Evolutionary conservation across 176 grass and related monocot genomes (phyloP), one percentile per base, ranked within the genome.

Genomic region (Dactylis glomerata): DNA sequence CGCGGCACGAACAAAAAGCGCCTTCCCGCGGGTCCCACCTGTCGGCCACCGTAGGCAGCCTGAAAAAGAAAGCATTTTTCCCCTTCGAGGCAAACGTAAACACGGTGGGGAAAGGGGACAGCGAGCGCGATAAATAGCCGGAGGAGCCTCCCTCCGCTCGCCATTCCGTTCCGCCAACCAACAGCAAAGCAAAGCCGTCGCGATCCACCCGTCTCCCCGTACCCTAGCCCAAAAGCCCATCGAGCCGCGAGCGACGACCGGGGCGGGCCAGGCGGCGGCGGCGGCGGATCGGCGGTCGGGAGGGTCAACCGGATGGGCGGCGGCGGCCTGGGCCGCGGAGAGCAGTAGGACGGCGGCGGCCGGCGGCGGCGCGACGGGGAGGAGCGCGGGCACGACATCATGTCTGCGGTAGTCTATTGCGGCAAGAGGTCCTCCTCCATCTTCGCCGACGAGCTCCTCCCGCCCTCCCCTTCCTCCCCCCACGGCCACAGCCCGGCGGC

Each of bases 351-450:
- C 81, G 73, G 81, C 81, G 87, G 76, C 79, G 82, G 67, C 16
- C 44, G 75, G 79, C 71, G 52, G 88, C 56, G 28, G 42, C 68
- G 16, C 38, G 79, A 75, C 57, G 42, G 34, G 64, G 33, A 68
- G 92, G 82, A 58, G 67, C n/a, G 74, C 45, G 67, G 77, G 80
- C 33, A 3, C 0, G 20, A 79, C 92, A 92, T 79, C 95, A 97
- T 97, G 95, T 94, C 90, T 94, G 92, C 95, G 92, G 78, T 97
- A 97, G 94, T 97, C 73, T 63, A 32, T 63, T 97, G 95, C 83
- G 95, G 95, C 76, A 97, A 97, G 95, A 97, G 95, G 92, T 94
- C 94, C 86, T 92, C 94, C 84, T 94, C 94, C 79, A 86, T 94
- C 95, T 97, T 97, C 81, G 90, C 89, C 71, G 95, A 97, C 89